A percentile compares a stretch with the other conserved stretches of the same genome.
These are phyloP conservation scores for Cucumis melo DNA, from an alignment of 306 rosid genomes.

Conservation along the genomic window DNA sequence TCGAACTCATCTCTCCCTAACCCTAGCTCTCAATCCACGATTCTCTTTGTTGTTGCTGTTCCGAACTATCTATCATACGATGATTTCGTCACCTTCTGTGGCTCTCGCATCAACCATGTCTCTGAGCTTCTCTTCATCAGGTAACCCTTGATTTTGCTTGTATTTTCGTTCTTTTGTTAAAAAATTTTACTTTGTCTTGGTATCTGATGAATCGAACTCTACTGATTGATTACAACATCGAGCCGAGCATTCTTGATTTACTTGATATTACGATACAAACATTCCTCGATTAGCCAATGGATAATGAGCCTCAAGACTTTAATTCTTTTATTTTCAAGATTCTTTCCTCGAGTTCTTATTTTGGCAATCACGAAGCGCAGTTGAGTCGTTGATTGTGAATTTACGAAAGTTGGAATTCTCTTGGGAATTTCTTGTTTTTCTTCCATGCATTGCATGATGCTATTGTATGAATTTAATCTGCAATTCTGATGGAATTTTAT, in stretches of 20 bases:
- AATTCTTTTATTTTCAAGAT: background rate
- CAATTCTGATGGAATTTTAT: background rate
- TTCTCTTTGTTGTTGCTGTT: slow-evolving; percentile 59
- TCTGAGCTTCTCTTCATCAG: slow-evolving; percentile 69
- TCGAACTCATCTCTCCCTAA: slow-evolving; percentile 38
- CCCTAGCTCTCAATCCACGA: slow-evolving; percentile 46
- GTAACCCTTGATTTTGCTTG: slow-evolving; percentile 9
- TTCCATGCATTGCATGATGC: background rate
- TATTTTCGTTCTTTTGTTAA: background rate
- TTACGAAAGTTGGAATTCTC: background rate
- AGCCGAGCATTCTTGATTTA: background rate
- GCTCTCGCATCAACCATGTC: slow-evolving; percentile 43
- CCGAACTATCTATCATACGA: slow-evolving; percentile 77
- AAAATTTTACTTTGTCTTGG: background rate
- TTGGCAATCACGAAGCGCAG: background rate
- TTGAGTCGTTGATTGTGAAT: background rate
- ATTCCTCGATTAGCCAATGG: background rate
- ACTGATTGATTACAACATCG: background rate
- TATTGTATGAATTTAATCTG: background rate
- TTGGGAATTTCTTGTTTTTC: background rate
- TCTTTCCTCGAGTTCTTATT: background rate
- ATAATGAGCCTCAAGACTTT: background rate
- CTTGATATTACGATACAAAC: background rate
- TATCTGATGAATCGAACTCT: background rate
- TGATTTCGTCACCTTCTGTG: slow-evolving; percentile 60